Base-by-base conservation (phyloP, 2,329 filamentous ascomycete genomes). In the Pyrenophora graminea region DNA sequence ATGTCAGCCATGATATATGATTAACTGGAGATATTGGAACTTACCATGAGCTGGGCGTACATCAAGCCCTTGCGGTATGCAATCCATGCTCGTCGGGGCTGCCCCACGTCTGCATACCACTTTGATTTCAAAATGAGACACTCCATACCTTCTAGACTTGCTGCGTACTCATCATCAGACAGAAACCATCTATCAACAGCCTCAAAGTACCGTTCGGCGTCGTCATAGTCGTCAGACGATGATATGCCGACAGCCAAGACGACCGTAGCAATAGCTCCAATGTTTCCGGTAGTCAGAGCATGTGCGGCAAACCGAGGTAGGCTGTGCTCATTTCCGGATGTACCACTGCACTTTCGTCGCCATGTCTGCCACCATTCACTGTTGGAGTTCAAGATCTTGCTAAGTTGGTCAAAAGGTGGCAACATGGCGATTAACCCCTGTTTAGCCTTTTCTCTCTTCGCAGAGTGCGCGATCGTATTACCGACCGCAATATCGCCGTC, bases 71-170 rank as follows among this genome's bases (percentile, higher is more conserved):
- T 75, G 10, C 82, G 77, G 34, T 75, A 74, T 7, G 76, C 66
- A 4, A 82, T 69, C 83, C 82, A 85, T 1, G 80, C 77, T 55
- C 79, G 76, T 31, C 80, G 77, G 9, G 83, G 81, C 36, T 79
- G 77, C 2, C 82, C 83, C 53, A 82, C 77, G 49, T 83, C 80
- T 44, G 82, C 70, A 54, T 81, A 79, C 54, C 80, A 76, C 59
- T 83, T 84, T 10, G 76, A 73, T 34, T 79, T 73, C 10, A 85
- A 63, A 41, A 79, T 69, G 36, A 81, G 72, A 42, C 77, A 80
- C 61, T 85, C 81, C 48, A 85, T 74, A 3, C 78, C 79, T 42
- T 83, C 77, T 0, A 83, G 58, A 1, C 76, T 81, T 8, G 77
- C 76, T 12, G 76, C 75, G 48, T 77, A 77, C 40, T 81, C 77